Evolutionary conservation across 139 green algal species (phyloP), one percentile per base, ranked within the genome.

Genomic region (Chlamydomonas sp.): DNA sequence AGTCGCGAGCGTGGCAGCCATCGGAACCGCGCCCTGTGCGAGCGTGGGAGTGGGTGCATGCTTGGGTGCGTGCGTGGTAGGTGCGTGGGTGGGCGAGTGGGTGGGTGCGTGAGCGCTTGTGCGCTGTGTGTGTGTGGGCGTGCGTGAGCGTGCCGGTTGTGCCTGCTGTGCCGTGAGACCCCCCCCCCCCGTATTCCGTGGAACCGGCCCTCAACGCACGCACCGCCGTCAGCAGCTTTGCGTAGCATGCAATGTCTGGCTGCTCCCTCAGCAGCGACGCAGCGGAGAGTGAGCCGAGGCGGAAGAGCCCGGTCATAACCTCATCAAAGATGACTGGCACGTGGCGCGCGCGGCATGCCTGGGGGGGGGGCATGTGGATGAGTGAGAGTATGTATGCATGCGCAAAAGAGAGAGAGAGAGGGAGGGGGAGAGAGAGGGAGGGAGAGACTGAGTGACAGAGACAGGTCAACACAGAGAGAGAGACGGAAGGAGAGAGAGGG

Each of bases 281-380:
- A 5, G 83, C 90, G 28, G 79, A 85, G 3, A 82, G 13, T 2
- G 36, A 68, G 13, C 95, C 95, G 30, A 98, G 69, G 0, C 95
- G 82, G 81, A 86, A 96, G 28, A 95, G 81, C 2, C 95, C 95
- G 0, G 88, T 86, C 72, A 99, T 97, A 8, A 99, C 91, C 73
- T 98, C 92, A 74, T 98, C 93, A 3, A 90, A 80, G 28, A 99
- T 92, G 24, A 99, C 77, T 0, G 92, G 91, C 28, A 99, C 92
- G 37, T 75, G 60, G 2, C 82, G 75, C 8, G 58, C 16, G 2
- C 79, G 74, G 71, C 87, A 93, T 3, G 77, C 78, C 71, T 85
- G 58, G 24, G 79, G 28, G 20, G 30, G 36, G 43, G 48, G 20
- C 20, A 20, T 54, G 20, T 54, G 43, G 13, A 54, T 54, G 43